A percentile compares a stretch with the other conserved stretches of the same genome.
Evolutionary conservation across 2,329 filamentous ascomycete species (phyloP).

Genomic region (Colletotrichum zoysiae): DNA sequence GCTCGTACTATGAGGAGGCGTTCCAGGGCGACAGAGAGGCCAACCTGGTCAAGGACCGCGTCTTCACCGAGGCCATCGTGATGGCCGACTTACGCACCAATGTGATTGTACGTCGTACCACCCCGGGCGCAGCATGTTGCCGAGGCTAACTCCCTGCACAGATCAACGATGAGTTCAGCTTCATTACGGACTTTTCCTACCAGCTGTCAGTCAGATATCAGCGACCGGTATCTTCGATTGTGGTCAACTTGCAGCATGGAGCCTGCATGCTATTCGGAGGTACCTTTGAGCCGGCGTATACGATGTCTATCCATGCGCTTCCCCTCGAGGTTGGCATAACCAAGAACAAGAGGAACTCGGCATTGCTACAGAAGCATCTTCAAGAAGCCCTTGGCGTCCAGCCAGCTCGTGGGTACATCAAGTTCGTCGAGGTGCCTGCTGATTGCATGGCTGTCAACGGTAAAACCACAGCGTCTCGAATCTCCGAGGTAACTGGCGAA

Average conservation of each 20-base stretch:
- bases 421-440: constrained; percentile 77
- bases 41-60: constrained; percentile 57
- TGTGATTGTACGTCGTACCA: constrained; percentile 64
- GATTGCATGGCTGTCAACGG: constrained; percentile 80
- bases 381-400: constrained; percentile 76
- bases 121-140: neutral
- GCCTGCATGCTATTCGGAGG: constrained; percentile 81
- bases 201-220: constrained; percentile 82
- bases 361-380: constrained; percentile 82
- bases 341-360: constrained; percentile 84
- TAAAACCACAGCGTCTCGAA: constrained; percentile 76
- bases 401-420: constrained; percentile 76
- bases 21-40: constrained; percentile 53
- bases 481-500: constrained; percentile 65
- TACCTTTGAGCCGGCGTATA: constrained; percentile 83
- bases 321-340: constrained; percentile 76
- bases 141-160: constrained; percentile 50
- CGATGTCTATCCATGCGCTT: constrained; percentile 79
- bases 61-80: constrained; percentile 68
- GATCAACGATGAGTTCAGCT: constrained; percentile 80
- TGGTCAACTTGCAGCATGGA: constrained; percentile 81
- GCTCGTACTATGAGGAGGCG: constrained; percentile 61
- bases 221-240: constrained; percentile 78
- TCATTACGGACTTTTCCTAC: constrained; percentile 80
- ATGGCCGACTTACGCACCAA: constrained; percentile 75